Evolutionary conservation across 2,329 filamentous ascomycete genomes (phyloP).

Genomic region (Exophiala aquamarina): DNA sequence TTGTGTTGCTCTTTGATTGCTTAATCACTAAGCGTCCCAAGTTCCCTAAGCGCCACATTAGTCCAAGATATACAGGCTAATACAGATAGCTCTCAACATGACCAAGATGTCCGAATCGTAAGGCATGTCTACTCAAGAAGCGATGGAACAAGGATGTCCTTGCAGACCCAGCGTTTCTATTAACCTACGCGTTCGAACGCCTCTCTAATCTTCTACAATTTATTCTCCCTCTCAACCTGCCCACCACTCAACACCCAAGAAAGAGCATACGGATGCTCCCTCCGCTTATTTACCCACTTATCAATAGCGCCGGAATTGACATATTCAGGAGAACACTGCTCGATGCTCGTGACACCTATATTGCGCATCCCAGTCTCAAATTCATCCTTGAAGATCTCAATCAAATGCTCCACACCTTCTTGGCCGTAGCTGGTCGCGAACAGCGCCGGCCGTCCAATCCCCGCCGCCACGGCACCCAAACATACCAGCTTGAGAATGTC

Average conservation of each 20-base stretch:
- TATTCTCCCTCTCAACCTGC: slow-evolving; percentile 1
- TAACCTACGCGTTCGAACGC: no score
- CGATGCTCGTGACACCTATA: slow-evolving; percentile 45
- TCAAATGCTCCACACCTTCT: slow-evolving; percentile 54
- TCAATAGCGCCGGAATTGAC: slow-evolving; percentile 53
- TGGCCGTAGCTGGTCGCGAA: slow-evolving; percentile 57
- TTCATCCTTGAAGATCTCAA: slow-evolving; percentile 52
- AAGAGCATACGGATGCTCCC: slow-evolving; percentile 43
- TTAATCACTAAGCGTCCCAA: no score
- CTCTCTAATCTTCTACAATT: slow-evolving; percentile 3
- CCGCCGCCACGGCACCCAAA: slow-evolving; percentile 55
- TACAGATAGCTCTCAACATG: no score
- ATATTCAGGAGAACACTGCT: slow-evolving; percentile 44
- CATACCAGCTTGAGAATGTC: slow-evolving; percentile 57
- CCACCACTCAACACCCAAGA: slow-evolving; percentile 13
- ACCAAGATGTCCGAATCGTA: no score
- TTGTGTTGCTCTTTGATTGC: no score
- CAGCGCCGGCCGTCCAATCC: slow-evolving; percentile 54
- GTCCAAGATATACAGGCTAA: no score
- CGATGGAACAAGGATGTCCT: not conserved
- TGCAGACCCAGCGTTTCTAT: no score
- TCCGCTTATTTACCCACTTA: slow-evolving; percentile 44
- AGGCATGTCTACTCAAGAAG: no score
- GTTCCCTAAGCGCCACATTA: no score
- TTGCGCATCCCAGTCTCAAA: slow-evolving; percentile 51